These are phyloP conservation scores for Tolypocladium paradoxum DNA, from an alignment of 2,329 filamentous ascomycete species.

Conservation along the genomic window DNA sequence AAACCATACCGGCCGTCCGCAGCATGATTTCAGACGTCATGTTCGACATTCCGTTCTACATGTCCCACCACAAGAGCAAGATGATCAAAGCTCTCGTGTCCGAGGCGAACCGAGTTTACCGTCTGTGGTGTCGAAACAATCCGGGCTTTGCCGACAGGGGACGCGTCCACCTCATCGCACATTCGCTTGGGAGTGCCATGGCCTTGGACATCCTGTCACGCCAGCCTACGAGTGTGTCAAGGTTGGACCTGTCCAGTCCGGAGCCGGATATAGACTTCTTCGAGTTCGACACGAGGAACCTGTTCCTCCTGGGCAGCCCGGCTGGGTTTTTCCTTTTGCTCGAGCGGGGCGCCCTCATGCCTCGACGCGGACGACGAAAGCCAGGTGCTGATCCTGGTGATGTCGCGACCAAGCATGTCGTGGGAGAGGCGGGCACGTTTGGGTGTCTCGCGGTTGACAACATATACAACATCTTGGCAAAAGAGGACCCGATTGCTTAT, in stretches of 20 bases:
- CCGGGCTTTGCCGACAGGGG: constrained; percentile 72
- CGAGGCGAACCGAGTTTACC: constrained; percentile 93
- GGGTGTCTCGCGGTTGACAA: constrained; percentile 93
- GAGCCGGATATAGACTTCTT: constrained; percentile 51
- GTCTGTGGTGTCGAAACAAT: constrained; percentile 90
- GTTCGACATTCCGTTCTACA: constrained; percentile 96
- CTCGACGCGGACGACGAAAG: constrained; percentile 66
- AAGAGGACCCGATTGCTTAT: constrained; percentile 72
- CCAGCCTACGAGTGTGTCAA: constrained; percentile 65
- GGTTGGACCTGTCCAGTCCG: constrained; percentile 28
- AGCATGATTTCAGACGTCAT: constrained; percentile 95
- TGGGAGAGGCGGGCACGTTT: constrained; percentile 70
- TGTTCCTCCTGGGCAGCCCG: constrained; percentile 85
- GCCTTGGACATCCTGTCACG: constrained; percentile 81
- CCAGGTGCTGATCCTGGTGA: constrained; percentile 60
- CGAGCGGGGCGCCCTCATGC: constrained; percentile 60
- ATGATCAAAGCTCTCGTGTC: constrained; percentile 84
- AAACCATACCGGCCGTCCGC: constrained; percentile 82
- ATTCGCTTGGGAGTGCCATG: constrained; percentile 92
- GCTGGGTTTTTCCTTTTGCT: constrained; percentile 87
- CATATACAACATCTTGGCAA: constrained; percentile 80
- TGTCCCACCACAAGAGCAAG: constrained; percentile 89
- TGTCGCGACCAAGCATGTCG: constrained; percentile 44
- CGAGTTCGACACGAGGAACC: constrained; percentile 82
- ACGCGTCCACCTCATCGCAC: constrained; percentile 82